These are phyloP conservation scores for Brassica rapa DNA, from an alignment of 345 rosid genomes.

Conservation along the genomic window DNA sequence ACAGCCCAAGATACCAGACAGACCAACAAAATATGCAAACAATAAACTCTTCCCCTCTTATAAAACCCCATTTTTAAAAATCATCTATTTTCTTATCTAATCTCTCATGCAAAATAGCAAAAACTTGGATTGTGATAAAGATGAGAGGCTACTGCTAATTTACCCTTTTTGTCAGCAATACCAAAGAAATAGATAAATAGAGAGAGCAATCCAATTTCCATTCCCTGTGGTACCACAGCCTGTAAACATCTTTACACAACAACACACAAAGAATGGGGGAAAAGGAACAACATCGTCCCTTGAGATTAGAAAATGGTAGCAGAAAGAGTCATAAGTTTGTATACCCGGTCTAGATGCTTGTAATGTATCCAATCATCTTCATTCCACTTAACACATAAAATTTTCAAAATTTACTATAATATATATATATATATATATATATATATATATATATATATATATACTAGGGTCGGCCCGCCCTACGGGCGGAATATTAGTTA, in stretches of 20 bases:
- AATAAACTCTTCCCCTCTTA: slow-evolving; percentile 23
- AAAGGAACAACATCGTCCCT: background rate
- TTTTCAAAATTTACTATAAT: too few relatives aligned
- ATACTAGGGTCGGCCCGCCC: too few relatives aligned
- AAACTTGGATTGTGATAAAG: slow-evolving; percentile 14
- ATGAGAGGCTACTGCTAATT: slow-evolving; percentile 26
- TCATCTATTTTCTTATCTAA: background rate
- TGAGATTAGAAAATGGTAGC: background rate
- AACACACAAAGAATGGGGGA: background rate
- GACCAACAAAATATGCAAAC: slow-evolving; percentile 15
- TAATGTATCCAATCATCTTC: slow-evolving; percentile 1
- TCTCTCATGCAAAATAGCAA: slow-evolving; percentile 25
- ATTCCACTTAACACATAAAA: background rate
- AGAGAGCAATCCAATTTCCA: background rate
- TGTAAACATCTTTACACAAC: background rate
- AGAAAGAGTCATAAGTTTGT: background rate
- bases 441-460: too few relatives aligned
- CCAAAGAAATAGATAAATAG: background rate
- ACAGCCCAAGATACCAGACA: background rate
- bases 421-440: too few relatives aligned
- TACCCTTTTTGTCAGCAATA: slow-evolving; percentile 22
- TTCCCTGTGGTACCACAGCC: background rate
- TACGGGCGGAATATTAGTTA: too few relatives aligned
- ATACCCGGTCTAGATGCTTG: background rate
- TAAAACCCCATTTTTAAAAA: background rate